Evolutionary conservation across 495 filamentous ascomycete species (phyloP).

Genomic region (Penicillium odoratum): DNA sequence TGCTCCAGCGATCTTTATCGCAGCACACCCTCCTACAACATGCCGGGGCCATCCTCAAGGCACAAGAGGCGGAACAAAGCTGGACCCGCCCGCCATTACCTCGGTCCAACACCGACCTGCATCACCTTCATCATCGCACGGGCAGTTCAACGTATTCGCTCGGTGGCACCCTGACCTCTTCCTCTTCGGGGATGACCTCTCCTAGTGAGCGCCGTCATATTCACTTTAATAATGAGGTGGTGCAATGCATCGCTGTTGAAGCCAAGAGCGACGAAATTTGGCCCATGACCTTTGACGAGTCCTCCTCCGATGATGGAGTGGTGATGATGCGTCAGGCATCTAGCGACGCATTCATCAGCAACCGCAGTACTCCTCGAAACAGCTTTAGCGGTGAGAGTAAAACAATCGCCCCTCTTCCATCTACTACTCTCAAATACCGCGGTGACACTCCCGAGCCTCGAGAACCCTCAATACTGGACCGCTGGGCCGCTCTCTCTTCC

Average conservation of each 20-base stretch:
- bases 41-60: conserved; percentile 87
- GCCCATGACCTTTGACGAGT: conserved; percentile 51
- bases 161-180: conserved; percentile 31
- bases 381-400: conserved; percentile 69
- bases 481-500: conserved; percentile 34
- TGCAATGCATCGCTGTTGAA: conserved; percentile 94
- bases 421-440: conserved; percentile 87
- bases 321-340: conserved; percentile 77
- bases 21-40: conserved; percentile 90
- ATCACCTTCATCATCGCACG: conserved; percentile 46
- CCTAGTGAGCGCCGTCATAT: conserved; percentile 81
- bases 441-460: conserved; percentile 72
- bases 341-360: conserved; percentile 47
- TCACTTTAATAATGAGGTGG: conserved; percentile 93
- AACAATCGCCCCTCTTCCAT: conserved; percentile 89
- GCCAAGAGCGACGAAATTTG: conserved; percentile 66
- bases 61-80: conserved; percentile 68
- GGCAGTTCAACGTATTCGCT: conserved; percentile 31
- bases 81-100: conserved; percentile 48
- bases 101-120: conserved; percentile 67
- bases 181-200: conserved; percentile 56
- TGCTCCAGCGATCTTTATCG: conserved; percentile 88
- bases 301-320: conserved; percentile 71
- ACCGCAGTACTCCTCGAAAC: conserved; percentile 49
- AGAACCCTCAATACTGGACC: conserved; percentile 28